These are phyloP conservation scores for Dimocarpus longan DNA, from an alignment of 345 rosid genomes.

Conservation along the genomic window DNA sequence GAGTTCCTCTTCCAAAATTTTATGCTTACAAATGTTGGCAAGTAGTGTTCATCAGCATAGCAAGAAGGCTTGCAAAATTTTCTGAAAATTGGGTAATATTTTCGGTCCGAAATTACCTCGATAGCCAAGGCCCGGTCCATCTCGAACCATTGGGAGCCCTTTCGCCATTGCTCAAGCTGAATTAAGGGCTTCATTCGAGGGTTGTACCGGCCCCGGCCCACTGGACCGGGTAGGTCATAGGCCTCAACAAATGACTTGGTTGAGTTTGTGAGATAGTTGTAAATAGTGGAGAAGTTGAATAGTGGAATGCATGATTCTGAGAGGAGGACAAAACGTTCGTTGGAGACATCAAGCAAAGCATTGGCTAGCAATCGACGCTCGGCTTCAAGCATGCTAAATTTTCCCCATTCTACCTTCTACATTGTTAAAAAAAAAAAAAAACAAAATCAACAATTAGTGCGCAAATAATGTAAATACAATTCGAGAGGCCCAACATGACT, in stretches of 20 bases:
- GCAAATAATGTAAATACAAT: not conserved
- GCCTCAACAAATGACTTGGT: constrained; percentile 45
- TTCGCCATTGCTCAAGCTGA: constrained; percentile 56
- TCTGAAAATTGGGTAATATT: constrained; percentile 45
- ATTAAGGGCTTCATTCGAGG: constrained; percentile 51
- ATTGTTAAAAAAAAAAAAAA: not conserved
- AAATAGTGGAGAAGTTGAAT: constrained; percentile 69
- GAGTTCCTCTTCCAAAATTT: constrained; percentile 52
- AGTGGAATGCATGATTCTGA: constrained; percentile 87
- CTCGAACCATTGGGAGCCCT: constrained; percentile 94
- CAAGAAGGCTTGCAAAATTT: constrained; percentile 48
- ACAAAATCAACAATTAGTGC: not conserved
- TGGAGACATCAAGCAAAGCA: constrained; percentile 64
- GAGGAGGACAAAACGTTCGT: constrained; percentile 79
- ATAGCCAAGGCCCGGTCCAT: constrained; percentile 65
- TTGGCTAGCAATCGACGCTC: constrained; percentile 82
- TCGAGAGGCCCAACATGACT: not conserved
- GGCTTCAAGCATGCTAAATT: constrained; percentile 70
- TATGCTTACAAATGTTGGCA: constrained; percentile 60
- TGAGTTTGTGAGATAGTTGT: constrained; percentile 59
- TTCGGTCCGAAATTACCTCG: constrained; percentile 58
- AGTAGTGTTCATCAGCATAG: constrained; percentile 77
- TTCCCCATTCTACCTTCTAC: constrained; percentile 74
- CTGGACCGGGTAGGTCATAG: constrained; percentile 55
- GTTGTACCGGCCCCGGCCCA: constrained; percentile 73